phyloP scores from a whole-genome alignment of 2,329 filamentous ascomycete genomes.

The Fusarium sterilihyphosum region DNA sequence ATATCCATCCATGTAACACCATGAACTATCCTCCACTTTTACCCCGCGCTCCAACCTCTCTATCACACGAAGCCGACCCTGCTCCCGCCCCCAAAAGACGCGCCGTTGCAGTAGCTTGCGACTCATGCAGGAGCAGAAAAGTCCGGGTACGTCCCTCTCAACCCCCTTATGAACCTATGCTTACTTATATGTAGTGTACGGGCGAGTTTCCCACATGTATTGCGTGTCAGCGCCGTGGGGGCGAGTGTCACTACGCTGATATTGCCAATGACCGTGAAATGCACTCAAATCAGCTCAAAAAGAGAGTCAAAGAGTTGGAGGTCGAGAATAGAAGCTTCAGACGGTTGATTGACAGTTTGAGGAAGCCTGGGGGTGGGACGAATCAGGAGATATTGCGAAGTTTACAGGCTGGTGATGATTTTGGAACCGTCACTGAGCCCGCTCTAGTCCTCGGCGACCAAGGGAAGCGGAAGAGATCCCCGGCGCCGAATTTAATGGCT shows the following conservation, averaged over 20 bases:
- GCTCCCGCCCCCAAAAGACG: neutral
- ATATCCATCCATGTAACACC: neutral
- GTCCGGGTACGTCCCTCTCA: neutral
- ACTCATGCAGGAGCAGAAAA: neutral
- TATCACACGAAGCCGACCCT: neutral
- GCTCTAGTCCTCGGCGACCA: neutral
- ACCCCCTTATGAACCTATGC: rapidly evolving
- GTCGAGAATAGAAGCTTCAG: neutral
- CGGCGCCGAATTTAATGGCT: neutral
- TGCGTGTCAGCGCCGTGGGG: neutral
- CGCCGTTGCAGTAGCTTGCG: neutral
- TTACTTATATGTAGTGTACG: neutral
- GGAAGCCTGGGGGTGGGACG: rapidly evolving
- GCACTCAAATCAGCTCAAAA: neutral
- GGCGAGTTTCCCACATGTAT: neutral
- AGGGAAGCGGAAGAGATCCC: neutral
- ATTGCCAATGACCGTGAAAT: neutral
- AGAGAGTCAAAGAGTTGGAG: neutral
- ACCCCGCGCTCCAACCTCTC: neutral
- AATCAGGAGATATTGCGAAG: neutral
- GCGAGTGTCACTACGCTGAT: neutral
- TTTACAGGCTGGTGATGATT: neutral
- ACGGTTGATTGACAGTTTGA: neutral
- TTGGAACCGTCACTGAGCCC: rapidly evolving
- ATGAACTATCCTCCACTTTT: neutral